These are phyloP conservation scores for Cryphonectria parasitica DNA, from an alignment of 2,329 filamentous ascomycete species.

Conservation along the genomic window DNA sequence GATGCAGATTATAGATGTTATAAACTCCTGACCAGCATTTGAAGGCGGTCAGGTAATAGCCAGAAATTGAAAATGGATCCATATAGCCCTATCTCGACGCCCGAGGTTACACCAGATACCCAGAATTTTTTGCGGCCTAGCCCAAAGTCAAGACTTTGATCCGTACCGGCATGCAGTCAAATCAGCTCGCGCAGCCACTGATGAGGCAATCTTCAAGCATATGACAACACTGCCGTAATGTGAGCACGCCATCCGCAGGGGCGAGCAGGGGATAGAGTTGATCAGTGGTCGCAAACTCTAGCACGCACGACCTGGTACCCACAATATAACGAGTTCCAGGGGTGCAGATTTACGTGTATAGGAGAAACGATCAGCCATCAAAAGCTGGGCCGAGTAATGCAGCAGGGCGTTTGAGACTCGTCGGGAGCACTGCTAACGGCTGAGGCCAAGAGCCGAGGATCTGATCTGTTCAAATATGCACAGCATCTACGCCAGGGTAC, in stretches of 20 bases:
- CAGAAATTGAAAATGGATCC: background rate
- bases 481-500: background rate
- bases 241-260: slow-evolving; percentile 21
- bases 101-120: background rate
- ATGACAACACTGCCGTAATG: slow-evolving; percentile 13
- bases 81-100: slow-evolving; percentile 1
- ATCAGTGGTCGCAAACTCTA: background rate
- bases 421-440: background rate
- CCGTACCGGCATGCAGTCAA: background rate
- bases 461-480: background rate
- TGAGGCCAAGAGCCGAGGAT: background rate
- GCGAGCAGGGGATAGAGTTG: slow-evolving; percentile 4
- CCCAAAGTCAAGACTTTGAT: background rate
- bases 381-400: background rate
- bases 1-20: background rate
- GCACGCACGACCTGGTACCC: background rate
- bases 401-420: background rate
- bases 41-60: slow-evolving; percentile 1
- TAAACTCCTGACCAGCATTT: background rate
- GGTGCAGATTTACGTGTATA: background rate
- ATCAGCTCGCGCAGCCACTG: background rate
- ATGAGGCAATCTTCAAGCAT: slow-evolving; percentile 21
- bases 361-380: background rate
- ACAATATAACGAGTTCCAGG: background rate
- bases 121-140: background rate